Evolutionary conservation across 2,329 filamentous ascomycete species (phyloP).

Genomic region (Fusarium illudens): DNA sequence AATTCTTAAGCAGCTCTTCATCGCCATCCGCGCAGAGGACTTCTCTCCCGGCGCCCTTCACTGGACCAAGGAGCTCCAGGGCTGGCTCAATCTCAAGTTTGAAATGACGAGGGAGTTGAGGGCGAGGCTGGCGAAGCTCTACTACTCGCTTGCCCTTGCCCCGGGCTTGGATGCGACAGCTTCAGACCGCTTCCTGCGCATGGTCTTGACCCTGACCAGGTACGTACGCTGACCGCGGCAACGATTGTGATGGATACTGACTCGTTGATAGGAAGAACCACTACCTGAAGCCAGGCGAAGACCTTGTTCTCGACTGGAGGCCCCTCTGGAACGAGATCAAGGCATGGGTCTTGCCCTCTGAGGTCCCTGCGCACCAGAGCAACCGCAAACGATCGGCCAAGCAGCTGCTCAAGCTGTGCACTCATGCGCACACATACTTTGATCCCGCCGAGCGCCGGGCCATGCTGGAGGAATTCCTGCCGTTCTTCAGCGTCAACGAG

Average conservation of each 20-base stretch:
- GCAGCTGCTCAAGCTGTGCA: constrained; percentile 84
- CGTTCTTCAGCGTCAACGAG: constrained; percentile 93
- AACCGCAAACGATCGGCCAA: constrained; percentile 65
- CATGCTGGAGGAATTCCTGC: constrained; percentile 82
- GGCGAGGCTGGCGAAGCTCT: constrained; percentile 85
- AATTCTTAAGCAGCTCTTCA: constrained; percentile 93
- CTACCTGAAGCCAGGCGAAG: constrained; percentile 89
- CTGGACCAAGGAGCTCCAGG: constrained; percentile 95
- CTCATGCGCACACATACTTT: constrained; percentile 91
- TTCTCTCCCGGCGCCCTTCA: constrained; percentile 93
- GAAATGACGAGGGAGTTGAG: constrained; percentile 88
- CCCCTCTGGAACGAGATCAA: constrained; percentile 94
- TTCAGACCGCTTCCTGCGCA: constrained; percentile 91
- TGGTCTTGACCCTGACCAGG: constrained; percentile 97
- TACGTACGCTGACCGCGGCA: constrained; percentile 54
- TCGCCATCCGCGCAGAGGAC: constrained; percentile 89
- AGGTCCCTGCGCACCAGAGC: constrained; percentile 73
- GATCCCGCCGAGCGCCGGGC: constrained; percentile 85
- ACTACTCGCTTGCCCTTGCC: constrained; percentile 91
- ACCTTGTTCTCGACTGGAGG: constrained; percentile 91
- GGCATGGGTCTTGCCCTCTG: constrained; percentile 84
- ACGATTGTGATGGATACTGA: constrained; percentile 16
- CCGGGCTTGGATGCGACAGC: constrained; percentile 85
- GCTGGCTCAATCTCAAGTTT: constrained; percentile 97
- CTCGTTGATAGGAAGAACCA: constrained; percentile 78